A percentile compares a stretch with the other conserved stretches of the same genome.
Conservation (phyloP, 2,329 filamentous ascomycete species). For the Myriosclerotinia scirpicola region DNA sequence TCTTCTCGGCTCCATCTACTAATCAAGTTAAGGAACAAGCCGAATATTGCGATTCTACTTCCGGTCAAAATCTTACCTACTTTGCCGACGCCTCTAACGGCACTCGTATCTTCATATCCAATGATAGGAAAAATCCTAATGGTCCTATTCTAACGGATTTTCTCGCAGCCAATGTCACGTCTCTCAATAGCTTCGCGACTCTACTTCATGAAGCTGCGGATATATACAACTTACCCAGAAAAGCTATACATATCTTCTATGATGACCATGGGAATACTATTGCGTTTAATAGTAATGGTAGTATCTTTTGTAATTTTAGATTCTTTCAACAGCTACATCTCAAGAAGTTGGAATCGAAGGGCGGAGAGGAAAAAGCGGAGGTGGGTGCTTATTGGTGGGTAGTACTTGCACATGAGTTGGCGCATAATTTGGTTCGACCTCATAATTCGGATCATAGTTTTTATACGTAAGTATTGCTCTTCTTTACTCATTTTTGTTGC, state of each 20-base stretch:
- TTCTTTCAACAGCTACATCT: constrained; percentile 82
- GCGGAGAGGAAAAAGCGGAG: constrained; percentile 57
- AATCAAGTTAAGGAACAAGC: constrained; percentile 76
- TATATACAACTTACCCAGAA: constrained; percentile 69
- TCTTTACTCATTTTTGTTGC: background rate
- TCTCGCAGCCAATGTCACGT: constrained; percentile 57
- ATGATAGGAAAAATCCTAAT: constrained; percentile 48
- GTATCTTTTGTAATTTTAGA: constrained; percentile 89
- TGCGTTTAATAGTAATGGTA: constrained; percentile 85
- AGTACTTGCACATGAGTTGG: constrained; percentile 91
- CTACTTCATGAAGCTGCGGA: constrained; percentile 68
- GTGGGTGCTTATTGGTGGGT: constrained; percentile 90
- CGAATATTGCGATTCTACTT: constrained; percentile 80
- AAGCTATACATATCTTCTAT: constrained; percentile 81
- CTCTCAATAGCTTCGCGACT: constrained; percentile 67
- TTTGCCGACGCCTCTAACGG: constrained; percentile 68
- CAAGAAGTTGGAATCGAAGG: constrained; percentile 45
- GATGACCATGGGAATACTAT: constrained; percentile 79
- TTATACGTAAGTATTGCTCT: constrained; percentile 60
- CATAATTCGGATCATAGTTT: constrained; percentile 81
- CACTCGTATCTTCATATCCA: constrained; percentile 72
- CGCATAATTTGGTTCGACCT: constrained; percentile 81
- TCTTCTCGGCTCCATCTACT: constrained; percentile 73
- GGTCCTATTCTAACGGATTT: constrained; percentile 54
- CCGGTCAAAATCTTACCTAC: constrained; percentile 70